Evolutionary conservation across 2,329 filamentous ascomycete genomes (phyloP).

Genomic region (Trichoderma endophyticum): DNA sequence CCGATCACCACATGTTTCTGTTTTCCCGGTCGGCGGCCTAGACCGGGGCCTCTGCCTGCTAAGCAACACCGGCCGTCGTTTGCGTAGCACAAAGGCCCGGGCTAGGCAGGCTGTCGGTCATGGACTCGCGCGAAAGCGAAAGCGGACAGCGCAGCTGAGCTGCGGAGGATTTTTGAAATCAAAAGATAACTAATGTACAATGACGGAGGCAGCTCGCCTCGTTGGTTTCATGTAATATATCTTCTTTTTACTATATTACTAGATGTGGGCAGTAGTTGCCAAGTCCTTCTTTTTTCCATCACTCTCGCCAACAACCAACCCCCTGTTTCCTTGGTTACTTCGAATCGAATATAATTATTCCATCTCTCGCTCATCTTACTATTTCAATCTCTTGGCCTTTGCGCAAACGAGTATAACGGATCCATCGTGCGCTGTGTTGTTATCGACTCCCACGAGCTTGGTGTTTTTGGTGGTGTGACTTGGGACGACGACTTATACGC

Average conservation of each 20-base stretch:
- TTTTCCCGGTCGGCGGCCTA: neutral
- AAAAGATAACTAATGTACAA: neutral
- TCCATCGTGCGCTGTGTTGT: neutral
- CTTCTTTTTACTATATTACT: neutral
- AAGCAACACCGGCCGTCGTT: no score
- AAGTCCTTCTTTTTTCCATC: neutral
- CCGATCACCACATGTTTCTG: neutral
- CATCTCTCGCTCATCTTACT: neutral
- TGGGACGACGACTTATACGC: neutral
- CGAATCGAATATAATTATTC: neutral
- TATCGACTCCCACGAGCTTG: neutral
- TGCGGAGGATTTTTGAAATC: neutral
- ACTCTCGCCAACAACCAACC: neutral
- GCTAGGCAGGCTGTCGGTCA: neutral
- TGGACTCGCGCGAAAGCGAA: neutral
- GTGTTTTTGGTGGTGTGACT: neutral
- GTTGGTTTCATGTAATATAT: neutral
- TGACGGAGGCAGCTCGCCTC: neutral
- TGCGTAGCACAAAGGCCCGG: no score
- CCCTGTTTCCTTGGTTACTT: neutral
- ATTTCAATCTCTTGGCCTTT: neutral
- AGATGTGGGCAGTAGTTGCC: neutral
- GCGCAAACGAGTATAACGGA: neutral
- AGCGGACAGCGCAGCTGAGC: conserved; percentile 5
- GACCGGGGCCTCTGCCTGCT: neutral